phyloP scores from a whole-genome alignment of 2,329 filamentous ascomycete species.

The Purpureocillium takamizusanense region DNA sequence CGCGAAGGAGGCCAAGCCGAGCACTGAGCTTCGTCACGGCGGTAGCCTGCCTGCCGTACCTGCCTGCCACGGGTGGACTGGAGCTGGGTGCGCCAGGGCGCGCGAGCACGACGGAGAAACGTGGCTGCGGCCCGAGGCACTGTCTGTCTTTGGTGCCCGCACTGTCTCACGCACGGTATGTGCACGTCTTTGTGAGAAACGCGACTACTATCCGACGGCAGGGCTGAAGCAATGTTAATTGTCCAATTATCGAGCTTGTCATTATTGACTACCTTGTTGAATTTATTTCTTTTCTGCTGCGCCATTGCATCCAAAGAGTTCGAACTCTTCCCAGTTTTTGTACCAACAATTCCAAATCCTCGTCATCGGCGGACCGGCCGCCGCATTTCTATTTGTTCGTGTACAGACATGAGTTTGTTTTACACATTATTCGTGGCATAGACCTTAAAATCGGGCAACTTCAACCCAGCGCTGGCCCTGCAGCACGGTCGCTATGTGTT shows the following conservation, averaged over 20 bases:
- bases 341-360: background rate
- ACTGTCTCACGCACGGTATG: background rate
- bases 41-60: conserved; percentile 21
- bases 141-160: background rate
- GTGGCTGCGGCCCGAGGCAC: conserved; percentile 12
- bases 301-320: too few species aligned
- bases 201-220: too few species aligned
- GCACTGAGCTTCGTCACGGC: conserved; percentile 27
- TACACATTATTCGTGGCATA: background rate
- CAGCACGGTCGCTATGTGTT: conserved; percentile 29
- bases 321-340: background rate
- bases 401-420: background rate
- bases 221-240: too few species aligned
- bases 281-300: too few species aligned
- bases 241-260: too few species aligned
- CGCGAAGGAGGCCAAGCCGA: too few species aligned
- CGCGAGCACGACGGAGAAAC: conserved; percentile 16
- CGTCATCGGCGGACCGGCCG: background rate
- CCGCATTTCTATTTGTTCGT: background rate
- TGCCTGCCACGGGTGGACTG: background rate
- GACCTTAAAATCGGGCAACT: conserved; percentile 16
- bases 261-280: too few species aligned
- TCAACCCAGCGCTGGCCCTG: conserved; percentile 30
- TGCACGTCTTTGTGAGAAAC: too few species aligned
- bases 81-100: too few species aligned